Base-by-base conservation (phyloP, 2,329 filamentous ascomycete genomes). In the Ceratocystis harringtonii region DNA sequence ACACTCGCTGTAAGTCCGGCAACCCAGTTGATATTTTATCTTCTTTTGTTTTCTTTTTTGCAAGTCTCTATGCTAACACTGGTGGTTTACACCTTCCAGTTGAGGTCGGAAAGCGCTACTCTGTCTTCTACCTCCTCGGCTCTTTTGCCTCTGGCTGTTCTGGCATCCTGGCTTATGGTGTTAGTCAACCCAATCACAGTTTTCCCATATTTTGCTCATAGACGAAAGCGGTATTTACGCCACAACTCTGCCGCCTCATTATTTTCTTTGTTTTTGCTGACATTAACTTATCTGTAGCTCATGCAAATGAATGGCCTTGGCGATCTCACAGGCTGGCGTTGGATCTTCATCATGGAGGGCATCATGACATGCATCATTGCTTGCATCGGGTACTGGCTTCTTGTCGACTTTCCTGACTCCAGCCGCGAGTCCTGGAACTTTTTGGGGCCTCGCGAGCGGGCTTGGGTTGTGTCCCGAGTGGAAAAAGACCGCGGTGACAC, bases 31-130 rank as follows among this genome's bases (percentile, higher is more conserved):
- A 36, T 36, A 3, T 12, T 36, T 0, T 8, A 25, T 25, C 22
- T 25, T 25, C 22, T 25, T 25, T 25, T 25, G 22, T 25, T 2
- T 25, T 25, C 2, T 25, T 22, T 25, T 4, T 36, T 36, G 8
- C 32, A 3, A 12, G 10, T 36, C 22, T 19, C 45, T 17, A 32
- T 36, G 12, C 32, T 36, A 17, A n/a, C 22, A 36, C 15, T 2
- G 0, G 22, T 48, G 60, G 19, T 65, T 25, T 25, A 28, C n/a
- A 12, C 19, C 6, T 45, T 15, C 3, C 43, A 78, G 86, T 83
- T 69, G 86, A 90, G 73, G 79, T 89, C 19, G 85, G 86, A 62
- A 86, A 86, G 72, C 78, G 87, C 62, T 88, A 87, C 71, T 84
- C 84, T 0, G 73, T 81, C 28, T 90, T 90, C 70, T 89, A 88